Base-by-base conservation (phyloP, 2,329 filamentous ascomycete genomes). In the Mariannaea sp. region DNA sequence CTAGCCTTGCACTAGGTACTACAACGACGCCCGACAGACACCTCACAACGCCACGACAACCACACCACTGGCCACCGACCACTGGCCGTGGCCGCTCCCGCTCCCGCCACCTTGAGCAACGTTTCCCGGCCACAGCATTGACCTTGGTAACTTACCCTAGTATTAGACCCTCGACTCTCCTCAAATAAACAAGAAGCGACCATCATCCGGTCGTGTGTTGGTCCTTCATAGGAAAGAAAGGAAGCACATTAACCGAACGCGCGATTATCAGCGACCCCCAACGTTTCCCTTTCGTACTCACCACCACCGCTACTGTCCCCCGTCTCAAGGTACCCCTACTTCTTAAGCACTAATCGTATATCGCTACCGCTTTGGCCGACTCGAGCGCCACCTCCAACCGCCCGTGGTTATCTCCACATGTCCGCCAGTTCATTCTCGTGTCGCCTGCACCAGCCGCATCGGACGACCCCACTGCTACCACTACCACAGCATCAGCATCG, bases 401-500 rank as follows among this genome's bases (percentile, higher is more conserved):
- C 54, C 59, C 49, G 55, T 56, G 58, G 55, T 47, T 27, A 64
- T 61, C 64, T 59, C 64, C 64, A 66, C 64, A 65, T 66, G 62
- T 55, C 64, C 46, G 48, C 61, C 59, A 61, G 64, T 62, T 65
- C 56, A 58, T 54, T 59, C 62, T 65, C 62, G 62, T 65, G 56
- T 65, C 56, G 61, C 55, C 56, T 61, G 57, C 57, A 64, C 56
- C 61, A 61, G 62, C 57, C 55, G 65, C 55, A 65, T 66, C 65
- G 64, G 64, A 61, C 61, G 42, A 64, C 64, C 62, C 64, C 64
- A 64, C 64, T 59, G 56, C 57, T 48, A 60, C 50, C 56, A 54
- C 57, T 48, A 60, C 50, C 56, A 54, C 53, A 56, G 58, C 52
- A 59, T 60, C 50, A 49, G 49, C 48, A 47, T 56, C 61, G 55